phyloP scores from a whole-genome alignment of 2,329 filamentous ascomycete genomes.

The Fusarium sp. region DNA sequence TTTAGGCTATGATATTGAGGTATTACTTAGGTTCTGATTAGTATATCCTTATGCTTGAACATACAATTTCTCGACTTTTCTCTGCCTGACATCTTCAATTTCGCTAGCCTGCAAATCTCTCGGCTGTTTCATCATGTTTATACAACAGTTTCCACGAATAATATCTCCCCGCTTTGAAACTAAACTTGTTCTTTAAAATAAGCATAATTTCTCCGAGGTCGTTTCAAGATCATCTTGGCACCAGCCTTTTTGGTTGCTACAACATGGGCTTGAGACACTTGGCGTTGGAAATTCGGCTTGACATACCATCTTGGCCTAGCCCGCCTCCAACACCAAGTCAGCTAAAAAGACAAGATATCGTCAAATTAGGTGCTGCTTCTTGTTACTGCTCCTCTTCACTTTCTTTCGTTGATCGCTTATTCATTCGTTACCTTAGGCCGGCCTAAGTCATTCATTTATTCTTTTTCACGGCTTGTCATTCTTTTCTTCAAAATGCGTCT shows the following conservation, averaged over 20 bases:
- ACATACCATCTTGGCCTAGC: conserved; percentile 9
- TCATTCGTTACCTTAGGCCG: conserved; percentile 15
- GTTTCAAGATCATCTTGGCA: conserved; percentile 10
- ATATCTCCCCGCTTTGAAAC: not conserved
- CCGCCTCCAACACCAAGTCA: not conserved
- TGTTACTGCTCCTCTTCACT: not conserved
- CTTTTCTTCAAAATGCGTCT: conserved; percentile 11
- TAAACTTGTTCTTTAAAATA: conserved; percentile 6
- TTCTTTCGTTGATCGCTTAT: conserved; percentile 6
- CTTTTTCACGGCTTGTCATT: conserved; percentile 1
- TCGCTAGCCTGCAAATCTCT: not conserved
- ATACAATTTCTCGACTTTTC: too few relatives aligned
- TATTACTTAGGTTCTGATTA: too few relatives aligned
- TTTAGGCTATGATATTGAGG: too few relatives aligned
- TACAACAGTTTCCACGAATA: not conserved
- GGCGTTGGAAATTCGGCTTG: not conserved
- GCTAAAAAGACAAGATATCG: not conserved
- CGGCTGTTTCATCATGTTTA: not conserved
- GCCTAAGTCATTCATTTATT: conserved; percentile 18
- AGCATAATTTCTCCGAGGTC: conserved; percentile 6
- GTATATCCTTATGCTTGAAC: too few relatives aligned
- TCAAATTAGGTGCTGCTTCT: not conserved
- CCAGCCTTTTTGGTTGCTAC: not conserved
- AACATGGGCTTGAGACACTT: conserved; percentile 10
- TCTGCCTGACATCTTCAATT: too few relatives aligned